Base-by-base conservation (phyloP, 2,329 filamentous ascomycete genomes). In the Arthrinium phaeospermum region DNA sequence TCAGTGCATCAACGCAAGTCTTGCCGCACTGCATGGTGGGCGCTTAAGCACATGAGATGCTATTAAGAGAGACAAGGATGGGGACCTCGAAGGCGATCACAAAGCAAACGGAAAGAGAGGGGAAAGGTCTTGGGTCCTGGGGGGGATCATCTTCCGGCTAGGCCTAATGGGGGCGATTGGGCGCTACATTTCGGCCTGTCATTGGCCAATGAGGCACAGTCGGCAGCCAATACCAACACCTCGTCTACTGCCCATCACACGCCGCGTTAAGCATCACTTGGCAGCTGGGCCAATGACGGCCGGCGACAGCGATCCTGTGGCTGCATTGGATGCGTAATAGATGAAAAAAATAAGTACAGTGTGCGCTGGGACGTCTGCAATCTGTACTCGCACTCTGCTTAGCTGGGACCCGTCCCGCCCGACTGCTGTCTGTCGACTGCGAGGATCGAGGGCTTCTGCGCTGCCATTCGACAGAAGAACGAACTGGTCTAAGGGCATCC, bases 21-120 rank as follows among this genome's bases (percentile, higher is more conserved):
- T 72, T 77, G 79, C 79, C 77, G 79, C 77, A 79, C 81, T 82
- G 82, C 81, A 83, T 72, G 78, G 72, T 78, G 80, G 82, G 83
- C 83, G 83, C 83, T 77, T 85, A 85, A 81, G 79, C 79, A 79
- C 67, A 68, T 46, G 67, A 45, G 45, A 10, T 76, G 73, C 70
- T 71, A 71, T 49, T 67, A 30, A 69, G 61, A 71, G 69, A 73
- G 73, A 75, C n/a, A 51, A 10, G 49, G 49, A 24, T n/a, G 5
- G 12, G 5, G 12, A 12, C 49, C 3, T 41, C 37, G 37, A 41
- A 51, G 12, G 61, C 61, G 34, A 71, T 69, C 72, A 73, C 70
- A 64, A 30, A 51, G 72, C 70, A 70, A n/a, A 64, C 30, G 67
- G 44, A 61, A 61, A 49, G 46, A 49, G 46, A 8, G 46, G 46